Base-by-base conservation (phyloP, 768 basidiomycete genomes). In the Mrakia blollopis region DNA sequence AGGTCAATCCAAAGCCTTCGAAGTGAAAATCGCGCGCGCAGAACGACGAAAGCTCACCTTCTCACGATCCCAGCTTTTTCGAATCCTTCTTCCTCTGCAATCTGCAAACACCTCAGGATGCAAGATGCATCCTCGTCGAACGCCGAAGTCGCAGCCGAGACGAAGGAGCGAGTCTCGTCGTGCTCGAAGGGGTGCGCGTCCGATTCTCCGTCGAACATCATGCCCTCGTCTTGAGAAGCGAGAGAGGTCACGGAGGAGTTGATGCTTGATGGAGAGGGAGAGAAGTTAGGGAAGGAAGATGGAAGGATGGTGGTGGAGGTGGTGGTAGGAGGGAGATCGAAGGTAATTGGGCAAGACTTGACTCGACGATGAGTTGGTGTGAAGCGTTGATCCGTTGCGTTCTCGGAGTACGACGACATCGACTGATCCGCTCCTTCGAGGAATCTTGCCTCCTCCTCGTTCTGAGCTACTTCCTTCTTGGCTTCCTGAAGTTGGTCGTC, bases 401-500 rank as follows among this genome's bases (percentile, higher is more conserved):
- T 9, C 44, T n/a, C n/a, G n/a, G 30, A 32, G 25, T 63, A 32
- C 62, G 16, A 35, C 35, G 28, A 28, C 16, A 9, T 23, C 23
- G 57, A 60, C 57, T 60, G 62, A 30, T 37, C 32, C n/a, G 6
- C 60, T 61, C 14, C n/a, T 61, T n/a, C n/a, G 25, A n/a, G n/a
- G 47, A 50, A 18, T 21, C 18, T 50, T 2, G n/a, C 11, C 5
- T 63, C 62, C 18, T 32, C n/a, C 30, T 30, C 62, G 18, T 63
- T 11, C 13, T 39, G 35, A 18, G 35, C 65, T 18, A 68, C 25
- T 39, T 21, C 65, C 4, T 39, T 21, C 39, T 37, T 35, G 18
- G 65, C 65, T 37, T 68, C 65, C 23, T 37, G 35, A 23, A 68
- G 65, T 25, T n/a, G 25, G n/a, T 68, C 65, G 18, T 68, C 65